Evolutionary conservation across 805 yeast species (phyloP).

Genomic region (Lachancea fermentati): DNA sequence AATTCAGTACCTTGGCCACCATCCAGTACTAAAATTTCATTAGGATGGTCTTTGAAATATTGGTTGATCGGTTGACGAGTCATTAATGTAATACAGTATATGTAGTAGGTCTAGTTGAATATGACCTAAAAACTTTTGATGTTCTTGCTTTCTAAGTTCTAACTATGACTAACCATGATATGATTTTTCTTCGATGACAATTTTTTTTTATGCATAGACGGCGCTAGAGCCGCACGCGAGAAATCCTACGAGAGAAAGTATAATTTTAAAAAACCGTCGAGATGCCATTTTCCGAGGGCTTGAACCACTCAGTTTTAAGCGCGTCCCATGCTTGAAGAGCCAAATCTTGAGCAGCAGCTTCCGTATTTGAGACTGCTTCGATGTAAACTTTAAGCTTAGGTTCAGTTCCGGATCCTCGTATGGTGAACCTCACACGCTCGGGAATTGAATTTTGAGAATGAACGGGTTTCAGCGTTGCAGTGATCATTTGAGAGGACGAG

Average conservation of each 20-base stretch:
- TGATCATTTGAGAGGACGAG: slow-evolving; percentile 78
- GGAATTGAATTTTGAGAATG: slow-evolving; percentile 11
- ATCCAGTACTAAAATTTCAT: slow-evolving; percentile 36
- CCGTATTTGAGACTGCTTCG: slow-evolving; percentile 58
- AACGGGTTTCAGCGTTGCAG: slow-evolving; percentile 42
- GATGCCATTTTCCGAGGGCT: slow-evolving; percentile 48
- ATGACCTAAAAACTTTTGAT: neutral
- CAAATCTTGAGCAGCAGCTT: slow-evolving; percentile 40
- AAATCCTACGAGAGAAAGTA: neutral
- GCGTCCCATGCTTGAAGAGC: slow-evolving; percentile 66
- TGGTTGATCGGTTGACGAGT: slow-evolving; percentile 11
- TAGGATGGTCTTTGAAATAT: slow-evolving; percentile 11
- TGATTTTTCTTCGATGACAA: neutral
- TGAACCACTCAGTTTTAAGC: slow-evolving; percentile 59
- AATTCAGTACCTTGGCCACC: slow-evolving; percentile 66
- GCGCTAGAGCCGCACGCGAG: neutral
- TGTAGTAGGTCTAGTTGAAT: neutral
- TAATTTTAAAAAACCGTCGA: slow-evolving; percentile 12
- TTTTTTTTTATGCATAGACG: slow-evolving; percentile 2
- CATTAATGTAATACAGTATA: slow-evolving; percentile 1
- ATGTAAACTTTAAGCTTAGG: slow-evolving; percentile 90
- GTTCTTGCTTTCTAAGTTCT: neutral
- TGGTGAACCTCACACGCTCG: slow-evolving; percentile 62
- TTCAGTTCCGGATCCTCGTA: slow-evolving; percentile 95
- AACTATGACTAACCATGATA: neutral